phyloP scores from a whole-genome alignment of 108 stramenopile species.

The Nitzschia sp. region DNA sequence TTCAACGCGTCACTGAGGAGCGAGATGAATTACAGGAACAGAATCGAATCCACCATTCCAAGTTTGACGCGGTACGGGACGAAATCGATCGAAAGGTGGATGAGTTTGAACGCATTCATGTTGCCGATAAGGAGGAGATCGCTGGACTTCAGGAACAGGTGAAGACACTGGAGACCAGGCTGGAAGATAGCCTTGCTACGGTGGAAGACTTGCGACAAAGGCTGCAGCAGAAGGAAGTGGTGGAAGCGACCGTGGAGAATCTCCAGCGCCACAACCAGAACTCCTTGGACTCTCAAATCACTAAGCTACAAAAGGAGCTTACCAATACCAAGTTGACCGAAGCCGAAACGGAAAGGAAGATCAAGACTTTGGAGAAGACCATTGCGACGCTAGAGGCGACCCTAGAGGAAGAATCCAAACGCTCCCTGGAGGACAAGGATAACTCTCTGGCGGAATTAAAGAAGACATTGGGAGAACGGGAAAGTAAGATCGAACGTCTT shows the following conservation, averaged over 20 bases:
- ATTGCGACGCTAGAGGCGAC: constrained; percentile 25
- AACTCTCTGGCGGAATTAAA: constrained; percentile 14
- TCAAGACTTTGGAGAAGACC: constrained; percentile 24
- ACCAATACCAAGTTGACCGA: constrained; percentile 15
- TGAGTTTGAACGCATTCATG: constrained; percentile 17
- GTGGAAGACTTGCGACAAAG: background rate
- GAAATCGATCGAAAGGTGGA: constrained; percentile 16
- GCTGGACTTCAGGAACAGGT: constrained; percentile 23
- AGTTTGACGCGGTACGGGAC: constrained; percentile 14
- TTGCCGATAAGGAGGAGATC: constrained; percentile 17
- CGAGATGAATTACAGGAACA: constrained; percentile 18
- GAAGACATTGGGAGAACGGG: constrained; percentile 19
- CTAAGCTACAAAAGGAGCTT: constrained; percentile 29
- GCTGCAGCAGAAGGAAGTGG: constrained; percentile 18
- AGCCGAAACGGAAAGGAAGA: constrained; percentile 24
- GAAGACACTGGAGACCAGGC: constrained; percentile 17
- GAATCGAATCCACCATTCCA: constrained; percentile 1
- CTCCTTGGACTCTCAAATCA: constrained; percentile 25
- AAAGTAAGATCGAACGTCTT: constrained; percentile 22
- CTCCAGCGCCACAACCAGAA: constrained; percentile 25
- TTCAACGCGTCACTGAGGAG: background rate
- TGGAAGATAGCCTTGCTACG: background rate
- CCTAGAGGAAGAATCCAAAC: constrained; percentile 19
- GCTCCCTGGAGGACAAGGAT: constrained; percentile 15
- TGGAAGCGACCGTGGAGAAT: constrained; percentile 16